These are phyloP conservation scores for Exidia glandulosa DNA, from an alignment of 768 basidiomycete genomes.

Conservation along the genomic window DNA sequence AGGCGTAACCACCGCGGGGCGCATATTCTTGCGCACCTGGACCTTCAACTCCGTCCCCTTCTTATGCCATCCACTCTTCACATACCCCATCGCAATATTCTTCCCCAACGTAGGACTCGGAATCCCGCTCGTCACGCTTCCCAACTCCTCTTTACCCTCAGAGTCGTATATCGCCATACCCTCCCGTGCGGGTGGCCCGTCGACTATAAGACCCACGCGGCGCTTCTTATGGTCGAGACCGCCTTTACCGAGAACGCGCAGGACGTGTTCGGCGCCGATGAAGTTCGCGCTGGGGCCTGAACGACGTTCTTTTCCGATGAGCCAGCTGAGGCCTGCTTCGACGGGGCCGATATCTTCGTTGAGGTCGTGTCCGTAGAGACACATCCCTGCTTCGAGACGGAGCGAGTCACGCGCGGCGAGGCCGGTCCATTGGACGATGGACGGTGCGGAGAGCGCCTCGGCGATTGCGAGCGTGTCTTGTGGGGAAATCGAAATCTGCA, in stretches of 20 bases:
- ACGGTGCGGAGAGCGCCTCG: slow-evolving; percentile 42
- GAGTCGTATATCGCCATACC: slow-evolving; percentile 64
- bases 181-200: slow-evolving; percentile 81
- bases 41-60: slow-evolving; percentile 79
- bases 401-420: slow-evolving; percentile 89
- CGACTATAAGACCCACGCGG: slow-evolving; percentile 73
- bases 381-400: slow-evolving; percentile 94
- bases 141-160: slow-evolving; percentile 44
- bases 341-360: slow-evolving; percentile 79
- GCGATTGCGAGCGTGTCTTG: slow-evolving; percentile 63
- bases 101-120: slow-evolving; percentile 82
- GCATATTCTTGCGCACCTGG: slow-evolving; percentile 71
- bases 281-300: slow-evolving; percentile 46
- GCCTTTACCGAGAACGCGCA: slow-evolving; percentile 69
- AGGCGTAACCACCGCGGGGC: slow-evolving; percentile 59
- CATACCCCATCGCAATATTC: slow-evolving; percentile 96
- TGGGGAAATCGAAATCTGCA: slow-evolving; percentile 84
- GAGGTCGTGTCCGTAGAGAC: slow-evolving; percentile 89
- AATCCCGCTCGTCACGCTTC: slow-evolving; percentile 84
- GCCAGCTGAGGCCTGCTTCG: slow-evolving; percentile 87
- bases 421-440: slow-evolving; percentile 69
- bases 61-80: slow-evolving; percentile 73
- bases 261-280: slow-evolving; percentile 66
- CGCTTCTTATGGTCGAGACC: slow-evolving; percentile 61
- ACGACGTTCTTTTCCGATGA: slow-evolving; percentile 87